Conservation (phyloP, 169 alveolate species). For the Cryptosporidium tyzzeri region DNA sequence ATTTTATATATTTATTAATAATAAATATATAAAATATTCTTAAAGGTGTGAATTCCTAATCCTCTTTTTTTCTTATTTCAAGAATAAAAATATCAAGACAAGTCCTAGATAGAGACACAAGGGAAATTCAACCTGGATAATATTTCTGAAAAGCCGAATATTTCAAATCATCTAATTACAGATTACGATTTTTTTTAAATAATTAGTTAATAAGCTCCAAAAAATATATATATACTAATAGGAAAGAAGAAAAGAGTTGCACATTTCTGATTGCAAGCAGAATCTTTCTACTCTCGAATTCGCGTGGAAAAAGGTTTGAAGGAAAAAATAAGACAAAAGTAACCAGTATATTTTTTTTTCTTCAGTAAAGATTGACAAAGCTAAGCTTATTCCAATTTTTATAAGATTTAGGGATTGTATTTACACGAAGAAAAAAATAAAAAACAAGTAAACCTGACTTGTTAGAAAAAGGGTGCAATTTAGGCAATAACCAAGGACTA, state of each 20-base stretch:
- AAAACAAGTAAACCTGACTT: background rate
- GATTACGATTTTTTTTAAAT: no score
- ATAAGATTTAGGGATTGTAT: slow-evolving; percentile 14
- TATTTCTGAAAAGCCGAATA: background rate
- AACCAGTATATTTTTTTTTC: background rate
- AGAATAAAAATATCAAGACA: background rate
- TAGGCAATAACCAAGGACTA: background rate
- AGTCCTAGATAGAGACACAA: background rate
- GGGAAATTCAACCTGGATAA: background rate
- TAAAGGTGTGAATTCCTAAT: background rate
- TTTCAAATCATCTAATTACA: background rate
- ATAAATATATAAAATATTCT: background rate
- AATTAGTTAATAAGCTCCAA: no score
- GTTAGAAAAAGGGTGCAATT: background rate
- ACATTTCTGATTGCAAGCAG: no score
- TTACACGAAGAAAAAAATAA: background rate
- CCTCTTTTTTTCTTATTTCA: background rate
- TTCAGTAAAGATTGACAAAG: background rate
- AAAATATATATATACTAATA: no score
- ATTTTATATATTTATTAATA: background rate
- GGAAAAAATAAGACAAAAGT: background rate
- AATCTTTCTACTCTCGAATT: background rate
- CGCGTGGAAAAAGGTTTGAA: slow-evolving; percentile 4
- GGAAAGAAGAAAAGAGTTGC: no score
- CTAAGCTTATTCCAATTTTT: background rate